Base-by-base conservation (phyloP, 768 basidiomycete genomes). In the Podaxis carcinomalis region DNA sequence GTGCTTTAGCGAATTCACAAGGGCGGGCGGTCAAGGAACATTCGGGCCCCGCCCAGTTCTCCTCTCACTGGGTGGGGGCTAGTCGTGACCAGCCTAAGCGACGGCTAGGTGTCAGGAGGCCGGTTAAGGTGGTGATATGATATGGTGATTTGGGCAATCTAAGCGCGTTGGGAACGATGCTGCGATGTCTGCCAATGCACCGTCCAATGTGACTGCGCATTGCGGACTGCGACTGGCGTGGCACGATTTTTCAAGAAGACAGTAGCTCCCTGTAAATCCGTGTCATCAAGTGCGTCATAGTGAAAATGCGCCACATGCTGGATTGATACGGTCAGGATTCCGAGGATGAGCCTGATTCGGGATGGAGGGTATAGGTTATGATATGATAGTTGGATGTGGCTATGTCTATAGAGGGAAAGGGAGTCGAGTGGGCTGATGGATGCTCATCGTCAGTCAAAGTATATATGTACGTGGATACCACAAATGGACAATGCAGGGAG, bases 61-160 rank as follows among this genome's bases (percentile, higher is more conserved):
- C 56, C 28, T 32, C 9, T 14, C 37, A 10, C 39, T 11, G 57
- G 16, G 27, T 36, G 14, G 14, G 14, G 6, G 23, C 25, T 36
- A 10, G 44, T 32, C 16, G 47, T 50, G 57, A 37, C 56, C 23
- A 14, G 36, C 25, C 35, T 57, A 58, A 50, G 32, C 57, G 57
- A 58, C 57, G 57, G 57, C 23, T 58, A 58, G 4, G 11, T 37
- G 25, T 3, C 21, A n/a, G 47, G 57, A 46, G 28, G 47, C 35
- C 49, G 47, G 46, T 36, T 57, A 57, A 36, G 28, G 57, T 25
- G 32, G 57, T 28, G 57, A 50, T 58, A 50, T 51, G 57, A 51
- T 58, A 28, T 44, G 40, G 40, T 42, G 40, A 44, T 3, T 50
- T 36, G 21, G 19, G 37, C 47, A 14, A 50, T 50, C 46, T 58